phyloP scores from a whole-genome alignment of 192 early-diverging fungal species.

The Spizellomyces punctatus region DNA sequence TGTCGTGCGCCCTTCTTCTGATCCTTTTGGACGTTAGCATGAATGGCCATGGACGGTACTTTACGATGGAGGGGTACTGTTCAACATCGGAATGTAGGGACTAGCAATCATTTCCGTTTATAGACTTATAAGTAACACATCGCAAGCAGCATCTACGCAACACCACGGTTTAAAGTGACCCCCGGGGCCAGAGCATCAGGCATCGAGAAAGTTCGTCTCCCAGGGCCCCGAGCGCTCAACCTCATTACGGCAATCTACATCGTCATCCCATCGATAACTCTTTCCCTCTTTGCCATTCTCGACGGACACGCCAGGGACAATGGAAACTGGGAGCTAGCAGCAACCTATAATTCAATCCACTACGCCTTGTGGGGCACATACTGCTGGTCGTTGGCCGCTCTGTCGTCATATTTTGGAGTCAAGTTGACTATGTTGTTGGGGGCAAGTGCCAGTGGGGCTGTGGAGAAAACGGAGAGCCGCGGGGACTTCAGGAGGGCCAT shows the following conservation, averaged over 20 bases:
- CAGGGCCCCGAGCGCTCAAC: slow-evolving; percentile 5
- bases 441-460: not conserved
- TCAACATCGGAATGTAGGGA: not conserved
- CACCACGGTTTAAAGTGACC: slow-evolving; percentile 4
- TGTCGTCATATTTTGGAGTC: slow-evolving; percentile 1
- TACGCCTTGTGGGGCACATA: not conserved
- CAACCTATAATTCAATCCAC: not conserved
- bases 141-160: not conserved
- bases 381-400: slow-evolving; percentile 3
- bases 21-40: not conserved
- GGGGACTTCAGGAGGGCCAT: not conserved
- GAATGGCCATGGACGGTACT: slow-evolving; percentile 5
- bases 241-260: not conserved
- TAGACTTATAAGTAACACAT: no score
- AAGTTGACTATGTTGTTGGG: slow-evolving; percentile 4
- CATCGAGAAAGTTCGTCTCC: not conserved
- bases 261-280: not conserved
- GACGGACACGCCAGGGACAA: slow-evolving; percentile 7
- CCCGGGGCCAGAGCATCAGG: not conserved
- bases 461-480: not conserved
- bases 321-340: not conserved
- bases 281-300: not conserved
- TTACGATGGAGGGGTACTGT: not conserved
- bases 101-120: no score
- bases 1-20: no score